Percentiles rank a stretch among this genome's conserved stretches.
These are phyloP conservation scores for Cajanus cajan DNA, from an alignment of 306 rosid species.

Conservation along the genomic window DNA sequence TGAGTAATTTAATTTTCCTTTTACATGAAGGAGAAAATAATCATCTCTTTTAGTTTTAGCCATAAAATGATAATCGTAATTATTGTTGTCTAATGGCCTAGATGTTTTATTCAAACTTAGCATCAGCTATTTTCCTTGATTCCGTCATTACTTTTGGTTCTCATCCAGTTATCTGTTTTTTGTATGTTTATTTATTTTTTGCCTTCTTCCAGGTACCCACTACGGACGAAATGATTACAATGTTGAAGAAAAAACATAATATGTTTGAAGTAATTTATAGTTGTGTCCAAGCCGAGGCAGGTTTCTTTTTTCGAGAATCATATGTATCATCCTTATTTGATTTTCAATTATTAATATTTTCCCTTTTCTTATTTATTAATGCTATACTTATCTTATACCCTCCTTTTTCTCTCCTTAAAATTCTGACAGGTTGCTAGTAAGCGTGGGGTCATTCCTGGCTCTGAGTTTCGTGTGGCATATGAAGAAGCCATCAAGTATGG, in stretches of 20 bases:
- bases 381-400: conserved; percentile 4
- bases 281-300: conserved; percentile 95
- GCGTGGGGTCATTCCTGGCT: conserved; percentile 88
- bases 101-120: not conserved
- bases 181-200: conserved; percentile 23
- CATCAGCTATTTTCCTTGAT: not conserved
- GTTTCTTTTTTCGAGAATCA: conserved; percentile 34
- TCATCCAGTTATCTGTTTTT: conserved; percentile 26
- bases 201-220: conserved; percentile 70
- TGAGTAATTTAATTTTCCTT: not conserved
- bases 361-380: conserved; percentile 15
- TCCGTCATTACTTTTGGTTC: conserved; percentile 22
- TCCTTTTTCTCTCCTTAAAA: not conserved
- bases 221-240: conserved; percentile 67
- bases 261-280: conserved; percentile 77
- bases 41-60: not conserved
- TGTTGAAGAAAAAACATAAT: conserved; percentile 85
- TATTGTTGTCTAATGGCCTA: not conserved
- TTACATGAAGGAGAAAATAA: not conserved
- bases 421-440: conserved; percentile 73
- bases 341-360: conserved; percentile 8
- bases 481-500: conserved; percentile 96
- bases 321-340: not conserved
- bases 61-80: not conserved
- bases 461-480: conserved; percentile 93